Percentiles rank a stretch among this genome's conserved stretches.
Evolutionary conservation across 2,329 filamentous ascomycete genomes (phyloP).

Genomic region (Stemphylium lycopersici): DNA sequence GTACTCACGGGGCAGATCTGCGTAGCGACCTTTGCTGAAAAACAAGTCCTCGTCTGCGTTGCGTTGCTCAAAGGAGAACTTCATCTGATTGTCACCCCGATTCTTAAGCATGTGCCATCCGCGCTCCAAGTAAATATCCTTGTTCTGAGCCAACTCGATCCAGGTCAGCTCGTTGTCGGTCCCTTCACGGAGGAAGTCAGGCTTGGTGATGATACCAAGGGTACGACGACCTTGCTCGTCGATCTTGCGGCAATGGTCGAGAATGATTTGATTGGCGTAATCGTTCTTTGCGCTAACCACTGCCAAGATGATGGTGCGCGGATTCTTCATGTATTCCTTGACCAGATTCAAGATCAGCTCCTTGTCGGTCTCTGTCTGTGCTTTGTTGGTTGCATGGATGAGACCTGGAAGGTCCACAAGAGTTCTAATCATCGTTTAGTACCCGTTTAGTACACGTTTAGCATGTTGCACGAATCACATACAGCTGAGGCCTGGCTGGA

Average conservation of each 20-base stretch:
- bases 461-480: slow-evolving; percentile 2
- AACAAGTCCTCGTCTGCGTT: slow-evolving; percentile 47
- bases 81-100: slow-evolving; percentile 45
- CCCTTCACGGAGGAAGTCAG: slow-evolving; percentile 52
- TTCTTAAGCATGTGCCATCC: slow-evolving; percentile 65
- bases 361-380: slow-evolving; percentile 30
- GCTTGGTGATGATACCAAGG: slow-evolving; percentile 65
- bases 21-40: slow-evolving; percentile 42
- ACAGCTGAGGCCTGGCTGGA: slow-evolving; percentile 43
- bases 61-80: slow-evolving; percentile 49
- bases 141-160: slow-evolving; percentile 49
- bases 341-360: slow-evolving; percentile 33
- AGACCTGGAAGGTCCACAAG: slow-evolving; percentile 57
- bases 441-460: too few species aligned
- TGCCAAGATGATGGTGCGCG: slow-evolving; percentile 39
- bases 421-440: too few species aligned
- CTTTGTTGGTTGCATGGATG: slow-evolving; percentile 44
- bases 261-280: slow-evolving; percentile 63
- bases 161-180: slow-evolving; percentile 54
- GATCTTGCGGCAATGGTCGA: slow-evolving; percentile 55
- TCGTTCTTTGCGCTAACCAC: slow-evolving; percentile 51
- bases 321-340: slow-evolving; percentile 34
- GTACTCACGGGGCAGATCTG: slow-evolving; percentile 28
- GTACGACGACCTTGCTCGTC: slow-evolving; percentile 57
- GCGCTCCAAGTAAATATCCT: slow-evolving; percentile 49